phyloP scores from a whole-genome alignment of 1,284 basidiomycete species.

The Apiotrichum mycotoxinovorans region DNA sequence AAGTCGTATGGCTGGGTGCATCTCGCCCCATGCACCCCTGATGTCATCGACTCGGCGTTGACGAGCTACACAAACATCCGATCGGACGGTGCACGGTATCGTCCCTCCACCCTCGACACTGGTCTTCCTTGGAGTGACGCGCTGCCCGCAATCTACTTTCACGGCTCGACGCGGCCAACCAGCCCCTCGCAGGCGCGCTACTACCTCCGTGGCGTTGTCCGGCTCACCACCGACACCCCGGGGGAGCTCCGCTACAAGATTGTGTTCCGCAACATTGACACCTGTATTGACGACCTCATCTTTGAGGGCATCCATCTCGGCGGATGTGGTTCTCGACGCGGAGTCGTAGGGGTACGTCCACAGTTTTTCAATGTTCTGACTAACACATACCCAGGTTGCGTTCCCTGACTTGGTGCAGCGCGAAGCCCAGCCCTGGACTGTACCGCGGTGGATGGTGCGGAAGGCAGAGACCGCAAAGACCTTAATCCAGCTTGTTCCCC shows the following conservation, averaged over 20 bases:
- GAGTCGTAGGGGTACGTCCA: slow-evolving; percentile 39
- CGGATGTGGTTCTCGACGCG: slow-evolving; percentile 34
- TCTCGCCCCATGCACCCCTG: background rate
- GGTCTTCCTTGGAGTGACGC: slow-evolving; percentile 28
- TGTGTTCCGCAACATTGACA: slow-evolving; percentile 35
- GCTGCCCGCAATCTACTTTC: slow-evolving; percentile 38
- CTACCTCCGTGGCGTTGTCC: slow-evolving; percentile 21
- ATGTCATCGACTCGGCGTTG: background rate
- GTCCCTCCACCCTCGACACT: slow-evolving; percentile 7
- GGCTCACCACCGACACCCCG: slow-evolving; percentile 41
- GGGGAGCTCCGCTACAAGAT: slow-evolving; percentile 45
- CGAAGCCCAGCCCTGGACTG: background rate
- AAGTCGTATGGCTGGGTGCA: background rate
- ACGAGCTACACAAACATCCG: background rate
- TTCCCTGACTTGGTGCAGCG: background rate
- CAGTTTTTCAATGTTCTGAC: background rate
- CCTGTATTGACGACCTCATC: slow-evolving; percentile 28
- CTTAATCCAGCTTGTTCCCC: background rate
- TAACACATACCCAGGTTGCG: background rate
- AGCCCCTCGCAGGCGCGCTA: background rate
- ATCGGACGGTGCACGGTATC: background rate
- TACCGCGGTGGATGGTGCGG: background rate
- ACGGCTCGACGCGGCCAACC: slow-evolving; percentile 16
- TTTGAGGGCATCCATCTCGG: slow-evolving; percentile 38
- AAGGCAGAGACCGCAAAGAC: background rate